A percentile compares a stretch with the other conserved stretches of the same genome.
Conservation (phyloP, 23 red algal species). For the Gracilariopsis chorda region DNA sequence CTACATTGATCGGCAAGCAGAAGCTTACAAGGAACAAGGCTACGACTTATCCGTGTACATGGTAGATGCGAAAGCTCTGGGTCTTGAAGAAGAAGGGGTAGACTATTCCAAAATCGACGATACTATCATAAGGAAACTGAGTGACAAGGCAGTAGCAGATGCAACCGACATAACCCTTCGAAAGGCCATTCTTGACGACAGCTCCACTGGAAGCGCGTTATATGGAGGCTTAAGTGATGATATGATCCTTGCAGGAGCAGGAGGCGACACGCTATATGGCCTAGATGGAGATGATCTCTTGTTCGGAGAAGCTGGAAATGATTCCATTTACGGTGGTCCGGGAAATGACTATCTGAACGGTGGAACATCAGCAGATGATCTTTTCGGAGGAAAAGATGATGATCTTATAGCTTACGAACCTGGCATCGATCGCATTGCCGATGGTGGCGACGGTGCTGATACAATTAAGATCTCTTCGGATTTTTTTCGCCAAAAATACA, state of each 20-base stretch:
- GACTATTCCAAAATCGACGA: neutral
- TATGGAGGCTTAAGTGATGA: neutral
- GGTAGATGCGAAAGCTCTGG: neutral
- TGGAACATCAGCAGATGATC: neutral
- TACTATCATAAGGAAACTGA: neutral
- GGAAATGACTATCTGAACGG: constrained; percentile 5
- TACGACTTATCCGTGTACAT: neutral
- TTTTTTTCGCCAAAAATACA: neutral
- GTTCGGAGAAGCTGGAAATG: neutral
- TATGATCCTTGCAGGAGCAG: neutral
- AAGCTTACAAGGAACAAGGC: neutral
- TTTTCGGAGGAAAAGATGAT: neutral
- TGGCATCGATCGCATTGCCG: neutral
- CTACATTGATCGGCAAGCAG: neutral
- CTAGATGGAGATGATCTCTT: neutral
- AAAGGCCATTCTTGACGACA: neutral
- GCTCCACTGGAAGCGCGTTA: neutral
- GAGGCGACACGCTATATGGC: neutral
- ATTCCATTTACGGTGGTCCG: neutral
- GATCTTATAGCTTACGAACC: neutral
- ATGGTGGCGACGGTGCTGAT: neutral
- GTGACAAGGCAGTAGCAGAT: neutral
- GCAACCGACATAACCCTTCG: neutral
- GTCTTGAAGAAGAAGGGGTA: constrained; percentile 8
- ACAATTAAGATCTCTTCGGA: neutral